These are phyloP conservation scores for Datisca glomerata DNA, from an alignment of 306 rosid species.

Conservation along the genomic window DNA sequence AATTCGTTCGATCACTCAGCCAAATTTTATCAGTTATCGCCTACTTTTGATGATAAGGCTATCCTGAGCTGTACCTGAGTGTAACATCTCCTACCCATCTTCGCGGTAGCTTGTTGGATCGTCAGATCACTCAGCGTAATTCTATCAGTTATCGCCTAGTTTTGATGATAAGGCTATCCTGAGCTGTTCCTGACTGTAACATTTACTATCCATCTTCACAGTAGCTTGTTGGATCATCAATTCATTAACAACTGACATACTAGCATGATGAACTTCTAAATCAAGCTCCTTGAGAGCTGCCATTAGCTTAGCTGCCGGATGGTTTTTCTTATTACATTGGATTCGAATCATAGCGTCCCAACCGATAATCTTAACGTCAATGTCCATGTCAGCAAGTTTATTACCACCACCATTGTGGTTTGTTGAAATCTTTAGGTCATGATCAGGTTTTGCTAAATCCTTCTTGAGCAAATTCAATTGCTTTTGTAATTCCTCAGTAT, in stretches of 20 bases:
- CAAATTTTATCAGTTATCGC: constrained; percentile 25
- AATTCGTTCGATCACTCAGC: neutral
- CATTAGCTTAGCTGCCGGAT: constrained; percentile 86
- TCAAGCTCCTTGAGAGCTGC: constrained; percentile 82
- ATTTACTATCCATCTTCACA: constrained; percentile 81
- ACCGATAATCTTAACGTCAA: constrained; percentile 83
- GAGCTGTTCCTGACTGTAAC: constrained; percentile 87
- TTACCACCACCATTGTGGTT: no score
- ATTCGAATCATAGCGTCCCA: constrained; percentile 92
- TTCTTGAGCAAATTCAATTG: constrained; percentile 39
- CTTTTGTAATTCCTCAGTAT: constrained; percentile 43
- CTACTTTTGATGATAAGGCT: constrained; percentile 54
- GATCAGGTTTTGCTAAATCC: constrained; percentile 15
- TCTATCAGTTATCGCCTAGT: constrained; percentile 51
- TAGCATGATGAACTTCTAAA: constrained; percentile 77
- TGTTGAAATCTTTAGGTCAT: constrained; percentile 17
- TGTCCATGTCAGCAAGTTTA: constrained; percentile 47
- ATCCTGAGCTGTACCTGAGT: constrained; percentile 79
- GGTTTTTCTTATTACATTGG: constrained; percentile 78
- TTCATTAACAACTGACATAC: constrained; percentile 83
- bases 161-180: constrained; percentile 42
- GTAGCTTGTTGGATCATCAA: constrained; percentile 92
- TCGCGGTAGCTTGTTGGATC: constrained; percentile 95
- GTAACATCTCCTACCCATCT: constrained; percentile 73
- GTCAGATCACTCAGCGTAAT: constrained; percentile 80